Conservation (phyloP, 2,329 filamentous ascomycete species). For the Pseudogymnoascus sp. region DNA sequence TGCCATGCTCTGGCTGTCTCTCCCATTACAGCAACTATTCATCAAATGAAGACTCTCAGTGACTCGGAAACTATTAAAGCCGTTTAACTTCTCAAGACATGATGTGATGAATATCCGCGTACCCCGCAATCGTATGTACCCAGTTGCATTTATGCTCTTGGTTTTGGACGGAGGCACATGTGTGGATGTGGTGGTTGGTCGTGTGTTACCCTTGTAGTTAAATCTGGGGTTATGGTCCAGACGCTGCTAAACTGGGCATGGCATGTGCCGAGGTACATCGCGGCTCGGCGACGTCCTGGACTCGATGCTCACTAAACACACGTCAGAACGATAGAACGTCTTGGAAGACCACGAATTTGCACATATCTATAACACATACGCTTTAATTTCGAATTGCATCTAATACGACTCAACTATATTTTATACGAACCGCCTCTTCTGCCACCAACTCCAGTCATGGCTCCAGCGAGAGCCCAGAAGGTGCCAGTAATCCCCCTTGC, state of each 20-base stretch:
- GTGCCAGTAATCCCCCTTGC: conserved; percentile 78
- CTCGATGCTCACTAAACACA: conserved; percentile 7
- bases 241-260: not conserved
- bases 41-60: too few relatives aligned
- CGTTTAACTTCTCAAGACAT: too few relatives aligned
- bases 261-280: conserved; percentile 6
- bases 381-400: not conserved
- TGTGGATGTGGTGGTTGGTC: conserved; percentile 5
- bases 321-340: not conserved
- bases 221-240: not conserved
- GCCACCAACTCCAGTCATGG: conserved; percentile 11
- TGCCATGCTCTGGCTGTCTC: not conserved
- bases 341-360: not conserved
- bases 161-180: not conserved
- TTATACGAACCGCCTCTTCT: not conserved
- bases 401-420: not conserved
- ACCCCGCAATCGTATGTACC: not conserved
- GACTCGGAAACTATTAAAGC: too few relatives aligned
- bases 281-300: conserved; percentile 1
- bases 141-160: not conserved
- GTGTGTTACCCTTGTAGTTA: conserved; percentile 2
- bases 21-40: too few relatives aligned
- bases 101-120: not conserved
- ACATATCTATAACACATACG: conserved; percentile 2
- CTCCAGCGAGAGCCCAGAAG: conserved; percentile 17